Evolutionary conservation across 345 rosid genomes (phyloP).

Genomic region (Salix viminalis): DNA sequence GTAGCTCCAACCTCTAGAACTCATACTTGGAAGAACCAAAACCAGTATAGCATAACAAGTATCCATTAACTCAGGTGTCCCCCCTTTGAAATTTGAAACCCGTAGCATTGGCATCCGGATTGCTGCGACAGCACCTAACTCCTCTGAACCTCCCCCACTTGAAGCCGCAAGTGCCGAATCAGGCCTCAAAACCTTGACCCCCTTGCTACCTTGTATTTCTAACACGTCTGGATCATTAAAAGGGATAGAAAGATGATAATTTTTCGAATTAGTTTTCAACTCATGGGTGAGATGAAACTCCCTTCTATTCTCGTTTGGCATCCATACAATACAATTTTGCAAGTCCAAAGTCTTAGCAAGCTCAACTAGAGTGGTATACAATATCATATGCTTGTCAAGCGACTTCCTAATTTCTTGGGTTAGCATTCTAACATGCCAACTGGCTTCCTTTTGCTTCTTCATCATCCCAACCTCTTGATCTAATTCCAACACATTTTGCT

Average conservation of each 20-base stretch:
- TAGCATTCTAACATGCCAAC: constrained; percentile 85
- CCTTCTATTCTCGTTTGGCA: constrained; percentile 73
- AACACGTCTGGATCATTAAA: constrained; percentile 55
- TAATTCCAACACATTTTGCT: constrained; percentile 75
- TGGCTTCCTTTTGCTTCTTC: constrained; percentile 83
- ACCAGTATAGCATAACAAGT: constrained; percentile 78
- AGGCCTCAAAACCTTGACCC: constrained; percentile 59
- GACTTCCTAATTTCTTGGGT: constrained; percentile 83
- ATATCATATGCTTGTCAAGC: constrained; percentile 73
- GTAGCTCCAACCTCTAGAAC: constrained; percentile 55
- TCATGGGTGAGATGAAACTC: constrained; percentile 79
- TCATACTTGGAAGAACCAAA: constrained; percentile 59
- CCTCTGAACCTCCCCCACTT: constrained; percentile 57
- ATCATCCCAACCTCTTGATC: constrained; percentile 90
- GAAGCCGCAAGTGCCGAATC: constrained; percentile 63
- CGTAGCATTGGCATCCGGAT: constrained; percentile 89
- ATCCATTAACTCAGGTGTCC: constrained; percentile 74
- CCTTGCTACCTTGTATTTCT: constrained; percentile 55
- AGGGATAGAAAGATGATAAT: constrained; percentile 34
- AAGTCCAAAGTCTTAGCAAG: constrained; percentile 83
- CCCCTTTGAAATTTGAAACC: constrained; percentile 83
- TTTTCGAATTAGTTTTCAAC: constrained; percentile 43
- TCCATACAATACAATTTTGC: constrained; percentile 86
- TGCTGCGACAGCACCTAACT: constrained; percentile 75
- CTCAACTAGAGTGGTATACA: constrained; percentile 83